Evolutionary conservation across 257 asterid species (phyloP).

Genomic region (Leonotis leonurus): DNA sequence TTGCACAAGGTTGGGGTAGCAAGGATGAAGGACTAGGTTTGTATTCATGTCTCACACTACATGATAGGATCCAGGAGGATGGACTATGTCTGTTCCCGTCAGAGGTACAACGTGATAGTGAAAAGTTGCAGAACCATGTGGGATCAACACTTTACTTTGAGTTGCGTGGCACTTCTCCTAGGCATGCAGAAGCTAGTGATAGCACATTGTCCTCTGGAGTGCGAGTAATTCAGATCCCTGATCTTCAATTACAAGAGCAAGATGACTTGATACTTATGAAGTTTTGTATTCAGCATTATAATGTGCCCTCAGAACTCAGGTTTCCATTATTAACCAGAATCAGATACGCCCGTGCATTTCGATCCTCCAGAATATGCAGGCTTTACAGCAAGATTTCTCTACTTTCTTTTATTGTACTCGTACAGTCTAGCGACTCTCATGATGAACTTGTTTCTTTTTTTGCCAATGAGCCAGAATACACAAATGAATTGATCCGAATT

Average conservation of each 20-base stretch:
- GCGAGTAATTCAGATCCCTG: slow-evolving; percentile 70
- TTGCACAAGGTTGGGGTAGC: slow-evolving; percentile 99
- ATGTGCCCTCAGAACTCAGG: slow-evolving; percentile 73
- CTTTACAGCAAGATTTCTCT: slow-evolving; percentile 88
- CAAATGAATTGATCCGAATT: slow-evolving; percentile 83
- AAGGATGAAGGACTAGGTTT: slow-evolving; percentile 95
- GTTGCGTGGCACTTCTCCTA: slow-evolving; percentile 43
- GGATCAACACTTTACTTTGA: slow-evolving; percentile 92
- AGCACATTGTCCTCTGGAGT: slow-evolving; percentile 36
- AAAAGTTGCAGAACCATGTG: slow-evolving; percentile 50
- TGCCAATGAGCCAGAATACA: slow-evolving; percentile 88
- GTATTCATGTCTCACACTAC: slow-evolving; percentile 72
- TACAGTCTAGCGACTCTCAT: slow-evolving; percentile 89
- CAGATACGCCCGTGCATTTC: slow-evolving; percentile 92
- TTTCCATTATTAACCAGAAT: slow-evolving; percentile 81
- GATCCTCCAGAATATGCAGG: slow-evolving; percentile 77
- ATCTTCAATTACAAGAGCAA: slow-evolving; percentile 64
- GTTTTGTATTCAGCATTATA: slow-evolving; percentile 58
- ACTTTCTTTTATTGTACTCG: slow-evolving; percentile 90
- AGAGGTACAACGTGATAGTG: slow-evolving; percentile 51
- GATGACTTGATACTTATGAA: slow-evolving; percentile 82
- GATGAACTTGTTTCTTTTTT: slow-evolving; percentile 90
- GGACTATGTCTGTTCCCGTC: slow-evolving; percentile 77
- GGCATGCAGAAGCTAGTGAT: slow-evolving; percentile 25
- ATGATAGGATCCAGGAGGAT: slow-evolving; percentile 70